Percentiles rank a stretch among this genome's conserved stretches.
Conservation (phyloP, 768 basidiomycete genomes). For the Pleurotus salmoneostramineus region DNA sequence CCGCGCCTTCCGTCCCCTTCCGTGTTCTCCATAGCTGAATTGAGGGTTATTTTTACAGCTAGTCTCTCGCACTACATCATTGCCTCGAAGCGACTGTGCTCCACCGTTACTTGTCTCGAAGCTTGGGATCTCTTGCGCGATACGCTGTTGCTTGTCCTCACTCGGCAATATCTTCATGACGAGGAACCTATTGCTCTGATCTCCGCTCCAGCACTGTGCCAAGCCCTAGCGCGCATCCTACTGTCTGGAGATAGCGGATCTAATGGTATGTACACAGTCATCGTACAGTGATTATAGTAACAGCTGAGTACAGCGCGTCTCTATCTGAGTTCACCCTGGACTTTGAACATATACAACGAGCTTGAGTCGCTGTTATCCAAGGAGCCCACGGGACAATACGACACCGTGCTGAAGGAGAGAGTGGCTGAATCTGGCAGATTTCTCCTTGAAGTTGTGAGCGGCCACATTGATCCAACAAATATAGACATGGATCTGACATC, state of each 20-base stretch:
- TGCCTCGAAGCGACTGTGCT: slow-evolving; percentile 18
- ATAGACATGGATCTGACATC: neutral
- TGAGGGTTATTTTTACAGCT: slow-evolving; percentile 25
- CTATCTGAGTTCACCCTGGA: slow-evolving; percentile 46
- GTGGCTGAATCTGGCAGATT: slow-evolving; percentile 19
- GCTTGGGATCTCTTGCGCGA: slow-evolving; percentile 54
- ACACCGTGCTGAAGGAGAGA: slow-evolving; percentile 23
- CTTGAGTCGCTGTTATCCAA: slow-evolving; percentile 27
- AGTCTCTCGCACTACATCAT: slow-evolving; percentile 42
- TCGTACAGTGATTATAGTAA: slow-evolving; percentile 6
- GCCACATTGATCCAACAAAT: neutral
- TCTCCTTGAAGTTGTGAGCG: slow-evolving; percentile 24
- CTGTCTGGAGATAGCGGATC: slow-evolving; percentile 18
- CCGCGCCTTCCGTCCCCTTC: neutral
- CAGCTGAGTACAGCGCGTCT: slow-evolving; percentile 13
- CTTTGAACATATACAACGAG: slow-evolving; percentile 35
- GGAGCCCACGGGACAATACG: slow-evolving; percentile 17
- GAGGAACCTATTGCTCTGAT: slow-evolving; percentile 50
- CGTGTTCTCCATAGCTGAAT: neutral
- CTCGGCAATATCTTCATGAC: slow-evolving; percentile 38
- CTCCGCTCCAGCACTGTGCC: slow-evolving; percentile 45
- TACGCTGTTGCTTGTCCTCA: slow-evolving; percentile 41
- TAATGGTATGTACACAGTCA: no score
- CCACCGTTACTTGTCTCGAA: slow-evolving; percentile 40
- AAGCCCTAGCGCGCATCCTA: slow-evolving; percentile 37